phyloP scores from a whole-genome alignment of 1,139 yeast genomes.

The Pneumocystis carinii region DNA sequence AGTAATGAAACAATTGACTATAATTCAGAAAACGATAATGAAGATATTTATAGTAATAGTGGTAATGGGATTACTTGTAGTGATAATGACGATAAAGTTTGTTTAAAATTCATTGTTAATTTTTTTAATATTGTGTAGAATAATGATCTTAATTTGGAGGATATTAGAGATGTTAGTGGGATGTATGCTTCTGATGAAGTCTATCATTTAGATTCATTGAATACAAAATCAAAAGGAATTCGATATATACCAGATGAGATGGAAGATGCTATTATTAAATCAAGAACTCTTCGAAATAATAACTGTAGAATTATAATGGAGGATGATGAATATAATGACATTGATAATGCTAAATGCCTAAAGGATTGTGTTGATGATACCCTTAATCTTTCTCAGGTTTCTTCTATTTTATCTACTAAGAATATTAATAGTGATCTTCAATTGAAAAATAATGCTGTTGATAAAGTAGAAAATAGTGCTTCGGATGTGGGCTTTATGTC shows the following conservation, averaged over 20 bases:
- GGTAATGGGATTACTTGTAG: not conserved
- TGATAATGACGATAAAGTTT: not conserved
- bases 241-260: not conserved
- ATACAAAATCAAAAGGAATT: not conserved
- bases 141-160: not conserved
- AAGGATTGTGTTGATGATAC: not conserved
- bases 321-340: not conserved
- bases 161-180: not conserved
- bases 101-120: not conserved
- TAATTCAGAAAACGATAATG: not conserved
- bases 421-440: not conserved
- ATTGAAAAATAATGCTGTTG: not conserved
- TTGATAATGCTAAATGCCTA: not conserved
- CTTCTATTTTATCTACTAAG: not conserved
- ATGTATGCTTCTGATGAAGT: not conserved
- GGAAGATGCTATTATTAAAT: not conserved
- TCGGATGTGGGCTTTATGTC: not conserved
- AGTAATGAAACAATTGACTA: not conserved
- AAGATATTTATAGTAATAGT: not conserved
- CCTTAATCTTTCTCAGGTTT: not conserved
- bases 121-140: not conserved
- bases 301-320: not conserved
- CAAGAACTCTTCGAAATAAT: not conserved
- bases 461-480: not conserved
- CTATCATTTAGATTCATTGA: not conserved